Evolutionary conservation across 768 basidiomycete genomes (phyloP), one percentile per base, ranked within the genome.

Genomic region (Termitomyces sp.): DNA sequence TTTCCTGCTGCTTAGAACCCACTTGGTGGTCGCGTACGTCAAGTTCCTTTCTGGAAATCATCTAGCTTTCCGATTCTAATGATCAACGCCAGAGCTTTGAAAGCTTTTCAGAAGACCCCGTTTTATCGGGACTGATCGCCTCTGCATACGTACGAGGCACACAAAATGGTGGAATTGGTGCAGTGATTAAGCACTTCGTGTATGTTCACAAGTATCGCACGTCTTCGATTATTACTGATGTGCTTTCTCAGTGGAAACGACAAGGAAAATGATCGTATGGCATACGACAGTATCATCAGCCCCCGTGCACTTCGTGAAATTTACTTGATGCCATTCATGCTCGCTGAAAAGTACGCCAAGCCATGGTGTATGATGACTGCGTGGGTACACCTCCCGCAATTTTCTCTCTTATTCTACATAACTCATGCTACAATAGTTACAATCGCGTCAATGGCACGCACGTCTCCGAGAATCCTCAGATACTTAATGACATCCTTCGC

Each of bases 101-200:
- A 66, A 85, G 83, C 55, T 90, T 89, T 71, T 87, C 89, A 0
- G 88, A 92, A 65, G 90, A 92, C 60, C 90, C 90, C 0, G 71
- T 80, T 58, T 76, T 92, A 5, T 88, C 87, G 6, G 91, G 90
- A 8, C 74, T 80, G 61, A 78, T 89, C 18, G 81, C 88, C 2
- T 80, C 87, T 0, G 79, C 86, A 16, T 92, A 90, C 62, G 78
- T 90, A n/a, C 84, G 82, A 52, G 90, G 90, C 7, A 78, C 91
- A 3, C 92, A 94, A 70, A 80, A 70, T 20, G 81, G 82, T n/a
- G 90, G 90, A 1, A 83, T 94, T 46, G 88, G 86, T 20, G 79
- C 83, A 5, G 79, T 87, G 3, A 87, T 92, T 74, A 93, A 93
- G 67, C 92, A 93, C 67, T 92, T 89, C 60, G 84, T 86, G 86